Base-by-base conservation (phyloP, 768 basidiomycete genomes). In the Obba rivulosa region DNA sequence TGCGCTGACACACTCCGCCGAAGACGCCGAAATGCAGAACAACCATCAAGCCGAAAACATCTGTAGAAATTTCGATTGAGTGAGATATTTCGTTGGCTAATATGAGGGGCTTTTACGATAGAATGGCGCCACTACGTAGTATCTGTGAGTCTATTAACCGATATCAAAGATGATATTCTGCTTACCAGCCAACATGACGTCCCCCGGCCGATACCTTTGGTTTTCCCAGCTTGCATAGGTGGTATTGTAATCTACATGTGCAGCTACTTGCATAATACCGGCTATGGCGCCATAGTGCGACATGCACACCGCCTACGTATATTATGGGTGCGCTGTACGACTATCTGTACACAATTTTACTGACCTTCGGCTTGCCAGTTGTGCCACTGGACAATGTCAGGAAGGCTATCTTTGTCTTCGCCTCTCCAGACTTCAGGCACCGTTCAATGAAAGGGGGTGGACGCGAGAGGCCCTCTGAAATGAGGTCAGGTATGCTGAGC, bases 351-450 rank as follows among this genome's bases (percentile, higher is more conserved):
- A 4, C 5, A 21, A 8, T 8, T 10, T 17, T 7, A 17, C 48
- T 36, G 3, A 55, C 54, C 75, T 87, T 85, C 0, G 86, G 85
- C 51, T 69, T 78, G 1, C 86, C 85, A 3, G 86, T 88, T 0
- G 85, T 88, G 16, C 83, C 83, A 17, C 83, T 85, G 0, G 85
- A 86, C 56, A 87, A 86, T 56, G 72, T 79, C 23, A 86, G 64
- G 49, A 86, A 79, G 0, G 86, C 85, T 10, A 87, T 57, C 57
- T 84, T 87, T 2, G 74, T 79, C 61, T 69, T 83, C 16, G 69
- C 83, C 63, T 87, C 85, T 2, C 81, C 80, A 0, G 71, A 69
- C 1, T 46, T 60, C 28, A 87, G 61, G 25, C 52, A 69, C 23
- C 73, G 67, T 57, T 87, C 83, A 7, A 63, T 63, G 51, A 78